Base-by-base conservation (phyloP, 805 yeast species). In the Debaryomyces tyrocola region DNA sequence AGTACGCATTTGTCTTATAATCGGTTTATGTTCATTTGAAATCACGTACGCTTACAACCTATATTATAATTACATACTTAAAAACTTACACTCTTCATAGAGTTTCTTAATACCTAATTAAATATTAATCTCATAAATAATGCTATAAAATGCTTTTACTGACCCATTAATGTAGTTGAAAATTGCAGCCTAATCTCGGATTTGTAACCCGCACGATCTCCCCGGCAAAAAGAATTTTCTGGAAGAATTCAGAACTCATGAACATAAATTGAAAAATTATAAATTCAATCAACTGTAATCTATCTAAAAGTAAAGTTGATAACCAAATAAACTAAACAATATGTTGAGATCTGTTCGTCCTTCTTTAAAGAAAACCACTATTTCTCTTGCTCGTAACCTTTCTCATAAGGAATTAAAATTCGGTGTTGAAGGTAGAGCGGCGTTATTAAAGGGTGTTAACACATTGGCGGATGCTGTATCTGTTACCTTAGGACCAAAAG, bases 381-480 rank as follows among this genome's bases (percentile, higher is more conserved):
- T 69, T 43, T 56, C 70, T 21, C 64, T 78, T 53, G 74, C 73
- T 51, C 82, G 84, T 67, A 56, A 64, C 57, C 70, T 73, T 58
- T 73, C 84, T 57, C 96, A 91, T 82, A 94, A 94, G 75, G 97
- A 92, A 67, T 80, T 92, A 65, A 90, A 87, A 74, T 94, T 94
- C 65, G 97, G 98, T 50, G 96, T 92, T 51, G 97, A 91, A 66
- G 98, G 97, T 58, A 84, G 99, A 71, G 96, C 97, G 41, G 90
- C 98, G 36, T 75, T 92, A 15, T 75, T 94, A 58, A 87, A 82
- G 64, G 99, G 99, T 73, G 98, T 95, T 46, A 94, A 90, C 64
- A 85, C 90, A 43, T 81, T 92, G 58, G 97, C 97, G 42, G 91
- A 89, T 63, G 98, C 99, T 18, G 99, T 92, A 41, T 84, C 96